A percentile compares a stretch with the other conserved stretches of the same genome.
phyloP scores from a whole-genome alignment of 2,329 filamentous ascomycete species.

The Cordyceps militaris region DNA sequence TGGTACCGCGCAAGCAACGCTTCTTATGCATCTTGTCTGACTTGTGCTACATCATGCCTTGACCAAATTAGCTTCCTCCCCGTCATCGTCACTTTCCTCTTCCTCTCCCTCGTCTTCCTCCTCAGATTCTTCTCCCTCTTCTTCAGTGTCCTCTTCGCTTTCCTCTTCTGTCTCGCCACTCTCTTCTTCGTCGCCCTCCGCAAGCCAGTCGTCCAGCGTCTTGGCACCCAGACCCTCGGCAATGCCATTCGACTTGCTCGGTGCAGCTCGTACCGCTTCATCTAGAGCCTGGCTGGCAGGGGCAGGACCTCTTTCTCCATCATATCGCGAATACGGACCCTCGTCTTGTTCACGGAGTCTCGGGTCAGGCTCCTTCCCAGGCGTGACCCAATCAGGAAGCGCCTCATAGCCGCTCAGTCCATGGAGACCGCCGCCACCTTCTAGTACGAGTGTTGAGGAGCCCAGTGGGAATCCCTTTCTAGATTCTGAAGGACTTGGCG shows the following conservation, averaged over 20 bases:
- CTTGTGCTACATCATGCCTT: constrained; percentile 23
- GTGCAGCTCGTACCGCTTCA: constrained; percentile 37
- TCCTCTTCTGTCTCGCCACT: constrained; percentile 44
- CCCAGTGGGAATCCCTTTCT: constrained; percentile 73
- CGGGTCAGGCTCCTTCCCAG: constrained; percentile 72
- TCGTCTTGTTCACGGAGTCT: constrained; percentile 54
- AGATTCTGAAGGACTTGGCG: constrained; percentile 79
- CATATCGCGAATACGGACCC: constrained; percentile 24
- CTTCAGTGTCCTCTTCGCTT: constrained; percentile 44
- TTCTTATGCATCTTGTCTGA: background rate
- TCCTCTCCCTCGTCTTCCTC: constrained; percentile 38
- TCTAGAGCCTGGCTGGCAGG: constrained; percentile 61
- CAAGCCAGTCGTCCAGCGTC: constrained; percentile 89
- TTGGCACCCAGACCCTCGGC: constrained; percentile 56
- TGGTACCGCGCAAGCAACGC: background rate
- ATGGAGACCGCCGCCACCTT: constrained; percentile 64
- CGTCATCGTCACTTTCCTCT: constrained; percentile 41
- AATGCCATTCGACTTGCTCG: constrained; percentile 42
- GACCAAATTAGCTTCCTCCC: constrained; percentile 38
- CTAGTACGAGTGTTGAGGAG: constrained; percentile 78
- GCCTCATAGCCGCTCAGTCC: constrained; percentile 72
- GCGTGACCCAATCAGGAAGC: constrained; percentile 77
- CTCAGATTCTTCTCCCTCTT: constrained; percentile 44
- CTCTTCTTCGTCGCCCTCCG: constrained; percentile 58
- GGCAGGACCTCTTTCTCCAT: constrained; percentile 28